These are phyloP conservation scores for Lachnellula cervina DNA, from an alignment of 2,329 filamentous ascomycete species.

Conservation along the genomic window DNA sequence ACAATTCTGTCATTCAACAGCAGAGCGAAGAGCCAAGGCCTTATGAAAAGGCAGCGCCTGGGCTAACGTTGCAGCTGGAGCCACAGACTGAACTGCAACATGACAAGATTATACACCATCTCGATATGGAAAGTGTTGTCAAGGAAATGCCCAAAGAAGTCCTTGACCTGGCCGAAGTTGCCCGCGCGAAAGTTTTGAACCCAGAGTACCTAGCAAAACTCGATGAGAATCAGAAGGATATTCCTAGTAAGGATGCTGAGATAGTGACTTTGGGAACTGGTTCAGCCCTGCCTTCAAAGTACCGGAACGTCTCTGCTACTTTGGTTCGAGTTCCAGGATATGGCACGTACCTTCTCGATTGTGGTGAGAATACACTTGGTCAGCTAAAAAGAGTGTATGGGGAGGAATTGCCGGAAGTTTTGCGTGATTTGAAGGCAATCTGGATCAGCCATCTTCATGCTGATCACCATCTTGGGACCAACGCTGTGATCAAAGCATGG, in stretches of 20 bases:
- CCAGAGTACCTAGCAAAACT: conserved; percentile 46
- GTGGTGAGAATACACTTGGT: conserved; percentile 86
- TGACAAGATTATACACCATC: conserved; percentile 42
- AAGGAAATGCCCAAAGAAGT: conserved; percentile 40
- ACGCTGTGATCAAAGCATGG: conserved; percentile 80
- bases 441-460: conserved; percentile 96
- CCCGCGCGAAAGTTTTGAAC: conserved; percentile 37
- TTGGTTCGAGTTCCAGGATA: conserved; percentile 76
- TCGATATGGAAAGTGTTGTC: conserved; percentile 44
- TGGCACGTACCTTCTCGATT: conserved; percentile 88
- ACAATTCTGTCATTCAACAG: conserved; percentile 33
- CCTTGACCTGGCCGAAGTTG: conserved; percentile 47
- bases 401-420: conserved; percentile 60
- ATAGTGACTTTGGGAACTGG: conserved; percentile 87
- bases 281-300: conserved; percentile 83
- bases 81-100: conserved; percentile 35
- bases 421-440: conserved; percentile 74
- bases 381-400: conserved; percentile 74
- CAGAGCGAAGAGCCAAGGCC: conserved; percentile 2
- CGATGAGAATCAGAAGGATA: conserved; percentile 51
- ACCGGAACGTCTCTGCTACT: conserved; percentile 90
- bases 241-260: conserved; percentile 72
- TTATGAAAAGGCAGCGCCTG: conserved; percentile 22
- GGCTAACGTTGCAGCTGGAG: conserved; percentile 24
- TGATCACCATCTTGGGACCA: conserved; percentile 86